These are phyloP conservation scores for Suillus plorans DNA, from an alignment of 768 basidiomycete species.

Conservation along the genomic window DNA sequence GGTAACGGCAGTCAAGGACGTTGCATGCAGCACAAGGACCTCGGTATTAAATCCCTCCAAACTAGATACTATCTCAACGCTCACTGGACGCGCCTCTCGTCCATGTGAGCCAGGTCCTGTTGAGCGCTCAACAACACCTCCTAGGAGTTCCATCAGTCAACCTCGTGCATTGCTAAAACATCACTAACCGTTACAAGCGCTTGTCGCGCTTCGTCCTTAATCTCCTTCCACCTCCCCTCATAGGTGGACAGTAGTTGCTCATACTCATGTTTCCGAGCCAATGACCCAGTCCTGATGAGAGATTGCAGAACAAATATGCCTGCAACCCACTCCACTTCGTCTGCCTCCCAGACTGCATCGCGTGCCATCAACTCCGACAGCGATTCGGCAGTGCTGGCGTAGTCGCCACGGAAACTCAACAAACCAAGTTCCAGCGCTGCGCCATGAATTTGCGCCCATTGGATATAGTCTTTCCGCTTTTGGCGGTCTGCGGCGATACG, in stretches of 20 bases:
- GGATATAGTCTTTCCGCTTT: conserved; percentile 61
- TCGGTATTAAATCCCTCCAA: neutral
- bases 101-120: conserved; percentile 3
- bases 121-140: conserved; percentile 1
- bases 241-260: conserved; percentile 55
- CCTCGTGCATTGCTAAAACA: neutral
- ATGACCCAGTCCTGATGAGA: conserved; percentile 53
- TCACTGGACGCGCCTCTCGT: conserved; percentile 1
- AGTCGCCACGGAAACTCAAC: conserved; percentile 44
- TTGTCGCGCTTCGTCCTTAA: conserved; percentile 65
- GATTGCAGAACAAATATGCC: conserved; percentile 59
- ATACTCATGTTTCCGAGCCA: conserved; percentile 53
- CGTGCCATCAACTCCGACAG: conserved; percentile 61
- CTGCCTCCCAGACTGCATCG: conserved; percentile 66
- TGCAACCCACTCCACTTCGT: conserved; percentile 70
- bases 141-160: neutral
- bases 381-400: conserved; percentile 38
- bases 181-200: conserved; percentile 51
- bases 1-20: neutral
- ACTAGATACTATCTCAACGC: neutral
- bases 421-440: conserved; percentile 61
- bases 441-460: conserved; percentile 67
- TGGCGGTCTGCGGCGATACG: conserved; percentile 60
- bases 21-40: neutral
- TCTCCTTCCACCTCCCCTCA: conserved; percentile 69